Percentiles rank a stretch among this genome's conserved stretches.
phyloP scores from a whole-genome alignment of 148 eudicot genomes.

The Chenopodium quinoa region DNA sequence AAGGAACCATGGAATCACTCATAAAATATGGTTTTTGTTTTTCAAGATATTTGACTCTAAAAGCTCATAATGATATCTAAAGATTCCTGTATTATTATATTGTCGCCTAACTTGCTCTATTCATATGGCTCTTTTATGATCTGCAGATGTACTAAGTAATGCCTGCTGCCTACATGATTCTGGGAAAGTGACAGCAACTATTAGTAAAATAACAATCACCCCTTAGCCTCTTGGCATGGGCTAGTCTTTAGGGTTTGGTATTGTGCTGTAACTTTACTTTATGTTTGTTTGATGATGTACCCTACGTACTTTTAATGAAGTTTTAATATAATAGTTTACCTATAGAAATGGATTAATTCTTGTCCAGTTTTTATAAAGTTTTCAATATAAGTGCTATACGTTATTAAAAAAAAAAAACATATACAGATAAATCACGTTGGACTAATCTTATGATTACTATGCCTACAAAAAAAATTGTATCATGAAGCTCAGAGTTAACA shows the following conservation, averaged over 20 bases:
- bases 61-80: neutral
- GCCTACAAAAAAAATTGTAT: neutral
- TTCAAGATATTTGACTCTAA: neutral
- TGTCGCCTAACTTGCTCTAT: neutral
- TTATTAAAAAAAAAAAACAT: too few relatives aligned
- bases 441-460: too few relatives aligned
- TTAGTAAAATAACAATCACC: neutral
- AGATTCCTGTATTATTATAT: neutral
- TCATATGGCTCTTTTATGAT: neutral
- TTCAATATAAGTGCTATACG: too few relatives aligned
- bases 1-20: neutral
- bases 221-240: neutral
- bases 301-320: neutral
- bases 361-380: too few relatives aligned
- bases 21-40: too few relatives aligned
- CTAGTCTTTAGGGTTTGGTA: neutral
- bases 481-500: neutral
- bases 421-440: too few relatives aligned
- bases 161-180: neutral
- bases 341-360: neutral
- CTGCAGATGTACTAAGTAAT: slow-evolving; percentile 5
- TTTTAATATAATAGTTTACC: neutral
- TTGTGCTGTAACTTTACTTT: neutral
- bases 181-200: neutral
- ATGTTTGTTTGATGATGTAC: neutral